Conservation (phyloP, 1,284 basidiomycete species). For the Pholiota adiposa region DNA sequence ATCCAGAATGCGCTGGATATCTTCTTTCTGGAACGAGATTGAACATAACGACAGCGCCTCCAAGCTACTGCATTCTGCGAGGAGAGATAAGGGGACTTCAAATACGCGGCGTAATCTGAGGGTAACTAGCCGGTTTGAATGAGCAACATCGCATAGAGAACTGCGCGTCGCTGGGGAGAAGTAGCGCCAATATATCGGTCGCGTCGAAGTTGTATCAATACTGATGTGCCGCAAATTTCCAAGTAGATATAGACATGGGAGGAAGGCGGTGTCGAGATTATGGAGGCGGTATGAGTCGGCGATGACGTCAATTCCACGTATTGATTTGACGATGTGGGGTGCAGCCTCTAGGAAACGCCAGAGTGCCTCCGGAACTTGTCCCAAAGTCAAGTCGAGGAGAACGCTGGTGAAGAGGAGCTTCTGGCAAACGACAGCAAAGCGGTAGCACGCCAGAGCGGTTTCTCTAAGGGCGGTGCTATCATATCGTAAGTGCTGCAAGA, state of each 20-base stretch:
- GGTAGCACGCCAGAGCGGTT: conserved; percentile 3
- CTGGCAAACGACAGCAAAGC: not conserved
- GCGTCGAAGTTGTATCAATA: conserved; percentile 1
- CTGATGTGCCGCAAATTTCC: conserved; percentile 3
- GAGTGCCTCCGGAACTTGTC: not conserved
- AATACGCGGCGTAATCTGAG: conserved; percentile 9
- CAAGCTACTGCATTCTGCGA: not conserved
- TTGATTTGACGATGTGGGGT: not conserved
- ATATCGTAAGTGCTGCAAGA: not conserved
- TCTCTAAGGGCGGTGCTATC: conserved; percentile 1
- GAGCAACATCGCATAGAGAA: not conserved
- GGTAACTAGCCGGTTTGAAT: not conserved
- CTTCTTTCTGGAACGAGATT: conserved; percentile 3
- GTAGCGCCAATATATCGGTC: conserved; percentile 9
- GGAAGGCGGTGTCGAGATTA: not conserved
- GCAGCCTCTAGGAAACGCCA: not conserved
- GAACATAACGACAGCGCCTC: conserved; percentile 3
- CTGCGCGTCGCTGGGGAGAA: not conserved
- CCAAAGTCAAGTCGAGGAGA: not conserved
- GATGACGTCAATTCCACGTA: conserved; percentile 6
- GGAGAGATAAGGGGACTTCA: conserved; percentile 4
- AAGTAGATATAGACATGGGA: not conserved
- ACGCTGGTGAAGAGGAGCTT: conserved; percentile 1
- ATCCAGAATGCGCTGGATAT: not conserved
- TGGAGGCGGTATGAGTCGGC: conserved; percentile 6